A percentile compares a stretch with the other conserved stretches of the same genome.
phyloP scores from a whole-genome alignment of 176 grass and related monocot genomes.

The Saccharum spontaneum region DNA sequence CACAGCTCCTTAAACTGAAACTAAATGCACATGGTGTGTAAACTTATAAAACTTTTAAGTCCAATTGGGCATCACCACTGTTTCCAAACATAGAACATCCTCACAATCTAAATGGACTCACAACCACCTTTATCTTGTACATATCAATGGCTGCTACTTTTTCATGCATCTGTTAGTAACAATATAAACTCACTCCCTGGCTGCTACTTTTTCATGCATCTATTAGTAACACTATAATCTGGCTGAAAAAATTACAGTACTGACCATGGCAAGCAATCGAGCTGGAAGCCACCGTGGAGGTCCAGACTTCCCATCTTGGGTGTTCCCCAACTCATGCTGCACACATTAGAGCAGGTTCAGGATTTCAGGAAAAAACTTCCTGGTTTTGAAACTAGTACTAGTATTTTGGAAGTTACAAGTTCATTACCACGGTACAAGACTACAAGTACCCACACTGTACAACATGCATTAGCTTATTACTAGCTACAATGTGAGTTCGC shows the following conservation, averaged over 20 bases:
- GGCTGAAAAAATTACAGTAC: background rate
- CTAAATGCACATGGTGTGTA: background rate
- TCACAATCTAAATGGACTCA: background rate
- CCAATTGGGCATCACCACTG: background rate
- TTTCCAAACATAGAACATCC: slow-evolving; percentile 16
- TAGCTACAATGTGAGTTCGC: background rate
- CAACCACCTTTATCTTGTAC: background rate
- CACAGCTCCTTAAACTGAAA: background rate
- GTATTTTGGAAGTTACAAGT: background rate
- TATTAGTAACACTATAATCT: slow-evolving; percentile 6
- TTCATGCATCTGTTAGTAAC: background rate
- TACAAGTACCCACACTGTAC: no score
- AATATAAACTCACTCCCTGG: slow-evolving; percentile 13
- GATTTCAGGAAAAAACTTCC: background rate
- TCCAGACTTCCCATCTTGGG: slow-evolving; percentile 21
- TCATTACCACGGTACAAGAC: background rate
- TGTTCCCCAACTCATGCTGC: slow-evolving; percentile 39
- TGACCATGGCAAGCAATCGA: slow-evolving; percentile 65
- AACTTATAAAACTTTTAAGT: background rate
- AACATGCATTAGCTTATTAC: background rate
- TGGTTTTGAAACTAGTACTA: background rate
- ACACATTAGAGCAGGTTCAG: background rate
- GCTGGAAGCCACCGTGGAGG: slow-evolving; percentile 60
- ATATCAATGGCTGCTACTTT: background rate
- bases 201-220: background rate